A percentile compares a stretch with the other conserved stretches of the same genome.
Evolutionary conservation across 2,329 filamentous ascomycete genomes (phyloP).

Genomic region (Tetracladium maxilliforme): DNA sequence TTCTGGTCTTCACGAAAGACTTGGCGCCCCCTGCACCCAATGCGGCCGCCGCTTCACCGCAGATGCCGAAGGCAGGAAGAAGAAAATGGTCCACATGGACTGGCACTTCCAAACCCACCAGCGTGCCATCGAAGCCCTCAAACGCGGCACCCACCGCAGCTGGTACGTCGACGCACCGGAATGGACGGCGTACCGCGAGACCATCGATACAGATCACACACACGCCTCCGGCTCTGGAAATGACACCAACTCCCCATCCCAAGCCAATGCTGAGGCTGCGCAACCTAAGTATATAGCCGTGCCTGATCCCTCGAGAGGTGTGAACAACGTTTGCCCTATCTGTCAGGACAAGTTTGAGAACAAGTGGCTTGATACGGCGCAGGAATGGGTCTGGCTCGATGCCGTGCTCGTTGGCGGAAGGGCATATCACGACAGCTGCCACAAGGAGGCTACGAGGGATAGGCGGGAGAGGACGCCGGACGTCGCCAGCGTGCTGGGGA

Average conservation of each 20-base stretch:
- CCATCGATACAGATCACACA: conserved; percentile 48
- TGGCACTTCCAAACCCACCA: conserved; percentile 97
- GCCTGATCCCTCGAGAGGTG: conserved; percentile 60
- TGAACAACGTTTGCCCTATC: conserved; percentile 75
- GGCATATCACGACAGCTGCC: conserved; percentile 83
- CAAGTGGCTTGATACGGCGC: conserved; percentile 79
- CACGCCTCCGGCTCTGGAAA: conserved; percentile 20
- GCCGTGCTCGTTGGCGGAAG: conserved; percentile 63
- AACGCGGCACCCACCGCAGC: conserved; percentile 76
- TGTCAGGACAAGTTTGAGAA: conserved; percentile 93
- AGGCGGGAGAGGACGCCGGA: conserved; percentile 30
- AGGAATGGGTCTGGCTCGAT: conserved; percentile 96
- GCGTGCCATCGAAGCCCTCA: conserved; percentile 72
- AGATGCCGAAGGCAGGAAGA: conserved; percentile 63
- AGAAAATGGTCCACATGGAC: conserved; percentile 87
- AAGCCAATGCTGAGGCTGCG: conserved; percentile 35
- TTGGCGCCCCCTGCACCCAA: conserved; percentile 78
- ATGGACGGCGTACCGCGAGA: conserved; percentile 78
- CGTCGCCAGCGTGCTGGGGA: conserved; percentile 38
- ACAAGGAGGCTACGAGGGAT: conserved; percentile 64
- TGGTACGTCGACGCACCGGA: conserved; percentile 92
- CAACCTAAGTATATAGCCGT: conserved; percentile 65
- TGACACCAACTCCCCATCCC: conserved; percentile 19
- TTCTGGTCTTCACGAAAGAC: conserved; percentile 60
- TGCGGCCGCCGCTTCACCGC: conserved; percentile 78